Base-by-base conservation (phyloP, 1,284 basidiomycete genomes). In the Prillingera fragicola region DNA sequence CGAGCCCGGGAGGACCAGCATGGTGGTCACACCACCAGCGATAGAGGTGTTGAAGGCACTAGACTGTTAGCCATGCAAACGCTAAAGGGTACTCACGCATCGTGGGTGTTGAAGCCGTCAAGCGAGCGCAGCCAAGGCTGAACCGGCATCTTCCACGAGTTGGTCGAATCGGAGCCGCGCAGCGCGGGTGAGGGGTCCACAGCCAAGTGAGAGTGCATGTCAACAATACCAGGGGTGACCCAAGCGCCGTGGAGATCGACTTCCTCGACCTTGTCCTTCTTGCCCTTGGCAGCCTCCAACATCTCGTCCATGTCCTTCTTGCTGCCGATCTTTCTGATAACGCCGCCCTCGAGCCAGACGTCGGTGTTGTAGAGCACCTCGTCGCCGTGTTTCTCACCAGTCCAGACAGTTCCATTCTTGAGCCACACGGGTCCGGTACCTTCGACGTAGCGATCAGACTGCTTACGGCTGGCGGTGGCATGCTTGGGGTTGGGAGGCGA, bases 161-260 rank as follows among this genome's bases (percentile, higher is more conserved):
- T 74, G 41, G 62, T 66, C 47, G 75, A 73, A 33, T 57, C 55
- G 3, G 54, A 45, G 68, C 82, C 82, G 18, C 59, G 51, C 21
- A 81, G 70, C 14, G 72, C 59, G 0, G 87, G 87, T 2, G 78
- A 63, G 41, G 82, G 77, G 51, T 80, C 68, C 7, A 89, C 71
- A 1, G 85, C 87, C 17, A 88, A 68, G 61, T 90, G 87, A 2
- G 84, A 85, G 67, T 92, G 82, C 50, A 88, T 71, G 61, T 88
- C 85, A 28, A 88, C 81, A 39, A 84, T 77, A 13, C 73, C 73
- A 15, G 74, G 74, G 0, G 74, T 73, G 17, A 76, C 60, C 73
- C 74, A 76, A 15, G 70, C 69, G 3, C 77, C 73, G 22, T 63
- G 33, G 0, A 74, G 63, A 8, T 76, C 60, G 15, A 72, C 55